Evolutionary conservation across 805 yeast species (phyloP), one percentile per base, ranked within the genome.

Genomic region (Lachancea quebecensis): DNA sequence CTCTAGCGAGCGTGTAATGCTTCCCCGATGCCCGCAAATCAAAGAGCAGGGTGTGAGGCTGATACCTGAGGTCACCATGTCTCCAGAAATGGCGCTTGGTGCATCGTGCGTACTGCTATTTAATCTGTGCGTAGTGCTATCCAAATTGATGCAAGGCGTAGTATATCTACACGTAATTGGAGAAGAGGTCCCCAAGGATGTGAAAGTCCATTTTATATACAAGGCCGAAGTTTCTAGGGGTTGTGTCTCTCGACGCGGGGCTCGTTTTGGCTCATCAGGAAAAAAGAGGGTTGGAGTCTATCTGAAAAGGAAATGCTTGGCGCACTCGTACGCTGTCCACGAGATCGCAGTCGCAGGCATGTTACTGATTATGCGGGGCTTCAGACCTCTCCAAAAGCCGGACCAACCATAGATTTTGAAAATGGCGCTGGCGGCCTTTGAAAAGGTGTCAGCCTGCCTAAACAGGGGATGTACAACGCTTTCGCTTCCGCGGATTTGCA

Each of bases 251-350:
- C 25, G 7, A 21, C 25, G 25, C 25, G 25, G 25, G 25, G 25
- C 25, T 21, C 25, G 25, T 21, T 21, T 21, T 7, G 7, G 25
- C 25, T 21, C 25, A 21, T 21, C 25, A 21, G 25, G 25, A 21
- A 30, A 30, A 30, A 30, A 4, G 14, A 14, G 33, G 33, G 33
- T 14, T 14, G 33, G 33, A 28, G 14, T 30, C 25, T 15, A 27
- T 14, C 35, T 33, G 46, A 48, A 48, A 37, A 70, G 50, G 53
- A 67, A 64, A 49, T 68, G 70, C 47, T 91, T 91, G 37, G 96
- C 97, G 91, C 90, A 86, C 65, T 91, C 99, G 66, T 91, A 91
- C 25, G 95, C 87, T 1, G 98, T 91, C 98, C 98, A 91, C 52
- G 95, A 82, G 50, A 91, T 89, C 16, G 98, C 98, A 8, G 98